Base-by-base conservation (phyloP, 1,284 basidiomycete genomes). In the Leccinum huronense region DNA sequence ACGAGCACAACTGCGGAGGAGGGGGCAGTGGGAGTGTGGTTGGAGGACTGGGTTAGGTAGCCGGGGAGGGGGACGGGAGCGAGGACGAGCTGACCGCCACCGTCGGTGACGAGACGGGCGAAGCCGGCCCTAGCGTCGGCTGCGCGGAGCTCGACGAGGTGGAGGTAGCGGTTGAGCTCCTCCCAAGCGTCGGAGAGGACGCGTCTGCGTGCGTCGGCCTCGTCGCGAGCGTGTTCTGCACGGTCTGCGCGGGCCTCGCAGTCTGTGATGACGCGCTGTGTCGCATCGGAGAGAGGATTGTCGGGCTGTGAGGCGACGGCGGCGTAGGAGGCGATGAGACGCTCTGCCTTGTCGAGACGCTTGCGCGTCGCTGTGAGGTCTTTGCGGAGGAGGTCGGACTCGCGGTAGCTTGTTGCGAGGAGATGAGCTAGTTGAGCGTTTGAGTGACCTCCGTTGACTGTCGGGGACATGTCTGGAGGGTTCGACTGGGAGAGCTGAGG, bases 391-490 rank as follows among this genome's bases (percentile, higher is more conserved):
- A 61, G 14, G 13, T 88, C 87, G 56, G 76, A 71, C 59, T 89
- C 85, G 65, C 76, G 77, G 67, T 83, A 83, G 59, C 81, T 78
- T 33, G 80, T 77, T 6, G 83, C 72, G 71, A 89, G 84, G 48
- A 89, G 79, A 5, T 77, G 70, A 14, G 87, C 86, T 69, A 89
- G 84, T 65, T 84, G 80, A 1, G 84, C 75, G 66, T 82, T 79
- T 38, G 79, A 76, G n/a, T 71, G 73, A 2, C 48, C 4, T 1
- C 58, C 4, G 0, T 36, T 5, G 5, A 68, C 69, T 60, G 68
- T 71, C 1, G 69, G 68, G 1, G 70, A 64, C 55, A 58, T 59
- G 68, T 31, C 42, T 16, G 51, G 13, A 23, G 45, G 45, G 10
- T n/a, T 9, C 19, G 45, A 19, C 3, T 30, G 53, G 4, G 23